Evolutionary conservation across 2,329 filamentous ascomycete species (phyloP), one percentile per base, ranked within the genome.

Genomic region (Sporothrix mexicana): DNA sequence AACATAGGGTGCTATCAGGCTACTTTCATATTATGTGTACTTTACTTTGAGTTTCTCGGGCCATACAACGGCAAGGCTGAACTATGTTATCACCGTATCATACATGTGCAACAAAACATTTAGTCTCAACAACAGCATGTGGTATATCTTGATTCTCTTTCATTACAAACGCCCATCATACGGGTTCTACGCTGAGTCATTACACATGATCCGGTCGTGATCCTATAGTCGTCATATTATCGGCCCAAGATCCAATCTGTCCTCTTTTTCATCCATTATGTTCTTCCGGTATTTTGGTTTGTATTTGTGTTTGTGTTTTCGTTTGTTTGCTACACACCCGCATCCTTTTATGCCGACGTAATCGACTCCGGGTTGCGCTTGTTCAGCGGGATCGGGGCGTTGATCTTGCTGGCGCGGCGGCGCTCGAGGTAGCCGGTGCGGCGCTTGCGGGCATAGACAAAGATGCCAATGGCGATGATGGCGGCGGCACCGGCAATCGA

Each of bases 401-500:
- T 69, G 10, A 74, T 23, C 67, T 51, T 67, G 13, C 61, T 49
- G 30, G 57, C 61, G 17, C 68, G 70, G 36, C 73, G 72, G 25
- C 71, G 64, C 30, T 53, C 72, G 9, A 73, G 64, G 71, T 75
- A 75, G 69, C 72, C 66, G 2, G 59, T 25, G 25, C 67, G 64
- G 30, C 74, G 72, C 13, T 43, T 47, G 62, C 73, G 72, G n/a
- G 71, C 49, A 55, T 64, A 59, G n/a, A 74, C 1, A 13, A 75
- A 61, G 1, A 61, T 23, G 2, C n/a, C 71, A 4, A 66, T 15
- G 6, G n/a, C 67, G 6, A n/a, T 23, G 3, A 75, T n/a, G 13
- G 70, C 72, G 1, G 68, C 30, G 3, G 36, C 70, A 36, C 79
- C 81, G 8, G 79, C 76, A 30, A 81, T 75, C 3, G 78, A 77